These are phyloP conservation scores for Phytophthora pinifolia DNA, from an alignment of 352 stramenopile genomes.

Conservation along the genomic window DNA sequence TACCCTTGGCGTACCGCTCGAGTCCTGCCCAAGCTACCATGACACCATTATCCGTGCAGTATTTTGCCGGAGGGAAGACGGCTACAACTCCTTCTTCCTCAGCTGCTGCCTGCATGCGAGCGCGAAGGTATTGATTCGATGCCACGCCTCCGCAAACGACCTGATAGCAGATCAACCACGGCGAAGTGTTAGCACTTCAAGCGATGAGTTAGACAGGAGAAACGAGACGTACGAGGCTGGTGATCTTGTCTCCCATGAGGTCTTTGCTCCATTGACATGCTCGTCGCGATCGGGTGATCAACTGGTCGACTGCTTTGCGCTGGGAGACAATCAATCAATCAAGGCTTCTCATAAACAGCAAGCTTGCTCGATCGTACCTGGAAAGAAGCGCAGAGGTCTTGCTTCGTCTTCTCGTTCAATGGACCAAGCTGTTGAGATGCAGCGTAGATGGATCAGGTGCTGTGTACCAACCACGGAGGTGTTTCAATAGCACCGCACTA, in stretches of 20 bases:
- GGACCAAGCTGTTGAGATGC: conserved; percentile 49
- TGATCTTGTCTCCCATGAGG: conserved; percentile 45
- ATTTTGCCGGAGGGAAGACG: conserved; percentile 65
- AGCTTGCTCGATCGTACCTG: conserved; percentile 39
- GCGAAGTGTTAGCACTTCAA: neutral
- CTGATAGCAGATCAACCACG: conserved; percentile 16
- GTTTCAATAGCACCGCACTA: conserved; percentile 13
- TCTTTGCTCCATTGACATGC: conserved; percentile 86
- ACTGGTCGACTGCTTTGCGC: conserved; percentile 54
- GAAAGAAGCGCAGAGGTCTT: conserved; percentile 95
- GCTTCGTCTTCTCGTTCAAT: conserved; percentile 53
- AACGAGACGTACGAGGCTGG: conserved; percentile 68
- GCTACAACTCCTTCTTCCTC: conserved; percentile 45
- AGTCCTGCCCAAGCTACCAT: conserved; percentile 96
- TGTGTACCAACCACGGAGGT: neutral
- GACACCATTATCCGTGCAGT: conserved; percentile 99
- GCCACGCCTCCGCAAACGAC: conserved; percentile 97
- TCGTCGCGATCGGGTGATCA: conserved; percentile 76
- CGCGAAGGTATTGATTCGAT: conserved; percentile 94
- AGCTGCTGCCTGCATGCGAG: conserved; percentile 70
- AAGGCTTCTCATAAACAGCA: neutral
- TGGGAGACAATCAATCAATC: conserved; percentile 8
- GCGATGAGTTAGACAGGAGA: too few species aligned
- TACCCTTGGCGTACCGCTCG: conserved; percentile 54
- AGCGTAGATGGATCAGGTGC: conserved; percentile 2